Evolutionary conservation across 352 stramenopile species (phyloP), one percentile per base, ranked within the genome.

Genomic region (Pythium diclinum): DNA sequence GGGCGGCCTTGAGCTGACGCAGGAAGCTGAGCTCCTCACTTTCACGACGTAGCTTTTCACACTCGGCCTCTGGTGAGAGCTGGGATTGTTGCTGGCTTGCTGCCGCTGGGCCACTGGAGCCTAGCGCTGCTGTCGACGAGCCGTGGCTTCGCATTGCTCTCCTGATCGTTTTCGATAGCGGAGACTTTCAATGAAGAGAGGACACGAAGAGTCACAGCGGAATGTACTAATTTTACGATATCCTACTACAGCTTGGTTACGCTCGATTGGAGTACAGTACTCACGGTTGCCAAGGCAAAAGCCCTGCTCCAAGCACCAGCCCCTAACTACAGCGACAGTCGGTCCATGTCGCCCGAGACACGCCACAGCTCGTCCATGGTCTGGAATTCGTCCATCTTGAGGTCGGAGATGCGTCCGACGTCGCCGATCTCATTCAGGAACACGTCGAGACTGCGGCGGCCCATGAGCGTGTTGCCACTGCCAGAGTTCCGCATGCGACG

Each of bases 311-410:
- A 17, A 42, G 40, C 40, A 28, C 25, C 25, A 28, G 40, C 5
- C 17, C 14, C 40, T 21, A 23, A 47, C 32, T 67, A 93, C 76
- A 93, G 78, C 56, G 85, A 93, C 61, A 93, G 58, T 55, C 85
- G 82, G 56, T 89, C 84, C 85, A 93, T 91, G 57, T 93, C 85
- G 56, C 80, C 83, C n/a, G 85, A 93, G 55, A 93, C 85, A 42
- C 85, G 81, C 85, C 85, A 93, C 52, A 93, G 73, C 67, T 90
- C 83, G 28, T 91, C 82, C 47, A 93, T 76, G 54, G 78, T 87
- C 67, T 91, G 82, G 63, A 93, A 91, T 56, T 91, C 85, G 60
- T 91, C 83, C 82, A 93, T 89, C 71, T 91, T 93, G 56, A 93
- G 78, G 71, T 93, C 85, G 36, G 85, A 93, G 53, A 93, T 80